These are phyloP conservation scores for Coffea canephora DNA, from an alignment of 257 asterid species.

Conservation along the genomic window DNA sequence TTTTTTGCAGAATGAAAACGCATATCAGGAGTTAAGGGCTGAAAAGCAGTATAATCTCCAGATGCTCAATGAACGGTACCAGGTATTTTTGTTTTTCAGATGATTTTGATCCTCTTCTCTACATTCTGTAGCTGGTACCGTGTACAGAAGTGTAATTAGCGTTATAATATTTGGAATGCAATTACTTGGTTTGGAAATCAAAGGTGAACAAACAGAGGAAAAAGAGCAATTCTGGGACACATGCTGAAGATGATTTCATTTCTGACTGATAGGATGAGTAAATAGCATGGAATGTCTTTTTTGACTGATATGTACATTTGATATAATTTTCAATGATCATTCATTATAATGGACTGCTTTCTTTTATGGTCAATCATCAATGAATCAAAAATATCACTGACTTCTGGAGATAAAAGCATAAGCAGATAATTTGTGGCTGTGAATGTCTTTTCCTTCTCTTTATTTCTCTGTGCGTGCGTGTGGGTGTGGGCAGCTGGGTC, in stretches of 20 bases:
- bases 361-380: not conserved
- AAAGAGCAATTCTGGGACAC: not conserved
- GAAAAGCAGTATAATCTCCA: slow-evolving; percentile 94
- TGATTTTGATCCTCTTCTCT: not conserved
- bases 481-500: not conserved
- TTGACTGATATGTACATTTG: not conserved
- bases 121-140: not conserved
- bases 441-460: not conserved
- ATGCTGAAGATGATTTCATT: not conserved
- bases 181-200: not conserved
- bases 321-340: not conserved
- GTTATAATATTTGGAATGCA: not conserved
- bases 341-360: not conserved
- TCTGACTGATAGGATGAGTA: not conserved
- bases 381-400: not conserved
- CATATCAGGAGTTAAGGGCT: slow-evolving; percentile 83
- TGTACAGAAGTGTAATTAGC: not conserved
- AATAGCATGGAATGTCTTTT: not conserved
- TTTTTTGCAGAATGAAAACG: slow-evolving; percentile 83
- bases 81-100: slow-evolving; percentile 44
- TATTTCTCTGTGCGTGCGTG: not conserved
- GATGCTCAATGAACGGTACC: slow-evolving; percentile 85
- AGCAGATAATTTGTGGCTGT: not conserved
- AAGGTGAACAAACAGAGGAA: not conserved
- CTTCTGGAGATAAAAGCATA: not conserved